Evolutionary conservation across 2,329 filamentous ascomycete species (phyloP), one percentile per base, ranked within the genome.

Genomic region (Waltergamsia citrina): DNA sequence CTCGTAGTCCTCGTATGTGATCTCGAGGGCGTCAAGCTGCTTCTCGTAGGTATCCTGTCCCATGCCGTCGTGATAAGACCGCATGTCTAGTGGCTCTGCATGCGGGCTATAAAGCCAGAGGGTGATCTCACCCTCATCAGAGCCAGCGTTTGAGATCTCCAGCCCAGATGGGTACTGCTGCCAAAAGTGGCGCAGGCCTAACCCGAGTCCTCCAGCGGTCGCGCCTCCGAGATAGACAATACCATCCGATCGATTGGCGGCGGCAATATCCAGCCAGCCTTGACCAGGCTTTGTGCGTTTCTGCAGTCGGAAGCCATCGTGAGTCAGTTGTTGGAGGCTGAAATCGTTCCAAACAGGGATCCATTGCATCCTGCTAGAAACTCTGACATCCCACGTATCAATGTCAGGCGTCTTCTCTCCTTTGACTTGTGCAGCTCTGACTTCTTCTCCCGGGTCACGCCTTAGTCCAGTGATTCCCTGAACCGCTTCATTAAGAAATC

Each of bases 1-100:
- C 40, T 78, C 72, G 34, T 63, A 78, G 41, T 78, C 74, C 39
- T 79, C 74, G 41, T 79, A 79, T 0, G 74, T 79, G 16, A 78
- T 69, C 19, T 74, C 61, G 0, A 78, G 60, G 2, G 71, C 74
- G 37, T 76, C 72, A 2, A 77, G 52, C 47, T 79, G 71, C 22
- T 78, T 62, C 3, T 53, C 59, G 38, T 76, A 78, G 0, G 63
- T 68, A 29, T 74, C 63, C 42, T 70, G 43, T 0, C 68, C 69
- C 11, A 78, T 48, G 1, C 69, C 67, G 40, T 78, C 71, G 30
- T 78, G 73, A 38, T 69, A 78, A 0, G 69, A 66, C 3, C 68
- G 55, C 8, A 74, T 51, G 29, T 78, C 74, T 36, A 78, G 54
- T 4, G 73, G 71, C 20, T 60, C 60, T 0, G 69, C 71, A 4